phyloP scores from a whole-genome alignment of 208 protist genomes.

The Tetramitus jugosus region DNA sequence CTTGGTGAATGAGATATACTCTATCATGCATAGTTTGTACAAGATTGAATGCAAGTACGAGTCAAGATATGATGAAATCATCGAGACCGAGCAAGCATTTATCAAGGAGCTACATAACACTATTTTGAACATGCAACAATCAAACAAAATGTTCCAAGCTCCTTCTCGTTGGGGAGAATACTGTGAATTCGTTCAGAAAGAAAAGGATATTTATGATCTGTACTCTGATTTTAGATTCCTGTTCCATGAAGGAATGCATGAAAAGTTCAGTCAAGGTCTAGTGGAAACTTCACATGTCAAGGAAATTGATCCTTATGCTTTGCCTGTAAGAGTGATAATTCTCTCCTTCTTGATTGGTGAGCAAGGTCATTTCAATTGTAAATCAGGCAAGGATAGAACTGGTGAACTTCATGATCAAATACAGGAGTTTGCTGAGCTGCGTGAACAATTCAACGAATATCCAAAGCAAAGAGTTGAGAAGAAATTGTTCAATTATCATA shows the following conservation, averaged over 20 bases:
- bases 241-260: neutral
- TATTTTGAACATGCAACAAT: neutral
- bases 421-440: neutral
- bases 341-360: conserved; percentile 13
- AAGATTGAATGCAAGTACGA: neutral
- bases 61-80: neutral
- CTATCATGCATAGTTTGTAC: neutral
- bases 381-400: conserved; percentile 23
- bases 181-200: neutral
- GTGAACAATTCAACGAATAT: neutral
- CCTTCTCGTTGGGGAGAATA: conserved; percentile 11
- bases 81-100: neutral
- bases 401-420: neutral
- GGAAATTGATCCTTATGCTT: neutral
- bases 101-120: neutral
- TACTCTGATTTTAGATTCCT: neutral
- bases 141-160: neutral
- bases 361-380: conserved; percentile 18
- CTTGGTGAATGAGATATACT: neutral
- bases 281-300: conserved; percentile 10
- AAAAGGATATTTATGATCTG: conserved; percentile 9
- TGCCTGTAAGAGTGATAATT: neutral
- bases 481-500: neutral
- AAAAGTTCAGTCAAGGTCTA: conserved; percentile 16
- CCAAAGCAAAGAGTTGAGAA: neutral